These are phyloP conservation scores for Plenodomus biglobosus DNA, from an alignment of 2,329 filamentous ascomycete genomes.

Conservation along the genomic window DNA sequence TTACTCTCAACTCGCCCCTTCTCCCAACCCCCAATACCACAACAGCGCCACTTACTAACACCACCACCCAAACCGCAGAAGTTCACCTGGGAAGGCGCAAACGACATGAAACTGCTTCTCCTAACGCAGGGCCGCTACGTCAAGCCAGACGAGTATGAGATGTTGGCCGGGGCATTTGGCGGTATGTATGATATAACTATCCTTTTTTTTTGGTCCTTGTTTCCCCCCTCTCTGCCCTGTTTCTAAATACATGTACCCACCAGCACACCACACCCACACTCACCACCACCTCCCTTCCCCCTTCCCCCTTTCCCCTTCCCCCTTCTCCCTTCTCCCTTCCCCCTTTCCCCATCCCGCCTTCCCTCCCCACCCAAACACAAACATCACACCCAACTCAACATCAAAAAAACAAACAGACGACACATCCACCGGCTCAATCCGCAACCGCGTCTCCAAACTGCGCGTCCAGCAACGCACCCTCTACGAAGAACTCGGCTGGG, in stretches of 20 bases:
- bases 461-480: constrained; percentile 15
- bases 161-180: constrained; percentile 14
- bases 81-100: constrained; percentile 16
- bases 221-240: background rate
- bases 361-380: too few species aligned
- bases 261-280: too few species aligned
- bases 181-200: too few species aligned
- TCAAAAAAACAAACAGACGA: constrained; percentile 5
- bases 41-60: background rate
- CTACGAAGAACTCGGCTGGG: constrained; percentile 18
- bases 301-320: background rate
- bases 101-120: constrained; percentile 25
- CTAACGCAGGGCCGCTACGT: constrained; percentile 19
- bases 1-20: too few species aligned
- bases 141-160: constrained; percentile 15
- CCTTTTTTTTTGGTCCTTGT: background rate
- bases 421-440: constrained; percentile 10
- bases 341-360: background rate
- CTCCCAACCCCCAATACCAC: too few species aligned
- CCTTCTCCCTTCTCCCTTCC: background rate
- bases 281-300: background rate
- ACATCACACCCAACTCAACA: background rate
- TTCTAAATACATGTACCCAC: too few species aligned
- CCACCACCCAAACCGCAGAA: constrained; percentile 3
- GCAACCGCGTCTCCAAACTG: constrained; percentile 16